Conservation (phyloP, 176 grass and related monocot genomes). For the Pharus latifolius region DNA sequence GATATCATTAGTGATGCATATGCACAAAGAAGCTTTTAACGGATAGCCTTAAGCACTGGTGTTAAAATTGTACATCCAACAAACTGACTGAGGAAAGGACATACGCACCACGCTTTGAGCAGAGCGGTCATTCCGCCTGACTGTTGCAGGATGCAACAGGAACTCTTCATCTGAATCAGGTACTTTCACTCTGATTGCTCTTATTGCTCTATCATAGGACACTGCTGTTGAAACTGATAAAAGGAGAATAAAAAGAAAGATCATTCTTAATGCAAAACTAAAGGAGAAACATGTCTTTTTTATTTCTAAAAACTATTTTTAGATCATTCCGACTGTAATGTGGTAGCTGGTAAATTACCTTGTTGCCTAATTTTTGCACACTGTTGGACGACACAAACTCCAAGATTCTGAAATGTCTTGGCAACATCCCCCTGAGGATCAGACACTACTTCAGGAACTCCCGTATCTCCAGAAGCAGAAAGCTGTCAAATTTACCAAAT, state of each 20-base stretch:
- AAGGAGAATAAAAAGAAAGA: background rate
- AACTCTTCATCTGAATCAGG: slow-evolving; percentile 96
- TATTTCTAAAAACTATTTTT: background rate
- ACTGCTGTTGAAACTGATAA: slow-evolving; percentile 90
- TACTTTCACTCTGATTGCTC: slow-evolving; percentile 90
- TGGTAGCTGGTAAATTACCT: slow-evolving; percentile 32
- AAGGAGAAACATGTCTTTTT: slow-evolving; percentile 3
- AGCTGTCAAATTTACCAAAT: slow-evolving; percentile 45
- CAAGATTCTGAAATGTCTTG: slow-evolving; percentile 91
- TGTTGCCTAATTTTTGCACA: slow-evolving; percentile 99
- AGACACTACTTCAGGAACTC: slow-evolving; percentile 78
- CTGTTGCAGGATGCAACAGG: slow-evolving; percentile 88
- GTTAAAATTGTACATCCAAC: background rate
- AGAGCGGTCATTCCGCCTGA: slow-evolving; percentile 80
- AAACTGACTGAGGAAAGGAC: background rate
- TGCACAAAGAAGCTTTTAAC: background rate
- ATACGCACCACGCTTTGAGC: slow-evolving; percentile 93
- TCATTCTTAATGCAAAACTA: background rate
- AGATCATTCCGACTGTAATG: background rate
- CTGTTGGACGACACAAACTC: slow-evolving; percentile 96
- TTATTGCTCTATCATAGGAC: slow-evolving; percentile 81
- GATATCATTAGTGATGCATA: background rate
- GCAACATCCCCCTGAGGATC: slow-evolving; percentile 89
- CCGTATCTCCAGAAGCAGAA: slow-evolving; percentile 89
- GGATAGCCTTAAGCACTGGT: background rate